Evolutionary conservation across 768 basidiomycete species (phyloP), one percentile per base, ranked within the genome.

Genomic region (Leccinellum luteum): DNA sequence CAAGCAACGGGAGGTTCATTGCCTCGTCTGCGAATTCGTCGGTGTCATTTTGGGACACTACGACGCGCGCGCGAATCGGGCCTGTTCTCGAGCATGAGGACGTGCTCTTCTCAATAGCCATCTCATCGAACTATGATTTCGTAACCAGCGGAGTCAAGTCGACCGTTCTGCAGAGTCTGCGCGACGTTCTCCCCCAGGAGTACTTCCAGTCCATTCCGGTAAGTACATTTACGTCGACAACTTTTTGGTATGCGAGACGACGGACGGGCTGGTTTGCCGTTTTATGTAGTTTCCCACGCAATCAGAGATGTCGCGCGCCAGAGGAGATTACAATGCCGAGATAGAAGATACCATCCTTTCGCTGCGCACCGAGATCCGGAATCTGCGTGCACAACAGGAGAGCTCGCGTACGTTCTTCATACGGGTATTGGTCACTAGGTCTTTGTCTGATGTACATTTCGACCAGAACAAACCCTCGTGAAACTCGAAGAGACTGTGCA

Each of bases 11-110:
- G 17, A 56, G 32, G 15, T 64, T 61, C 28, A 51, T 64, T 23
- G 51, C 17, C 6, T 56, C 48, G 1, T 10, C 32, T 0, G 58
- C 54, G 9, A 17, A 44, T 14, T 60, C 51, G 9, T 53, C 52
- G 0, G 6, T 64, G 25, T 55, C 53, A 1, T 60, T 64, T 30
- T 64, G 63, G 63, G 63, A 64, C 23, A 53, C 53, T 19, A 25
- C n/a, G 7, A 61, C 55, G 2, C 43, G 47, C 13, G 8, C 34
- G 17, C 63, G n/a, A 23, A 53, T 57, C 7, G 59, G 63, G 7
- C 21, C 55, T 6, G 4, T 64, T 48, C 27, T 64, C 15, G 31
- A 64, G 4, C 3, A 53, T 4, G 23, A 17, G 3, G 59, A 38
- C 1, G 17, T 27, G 14, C 8, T 64, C n/a, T 30, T 51, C 6